Evolutionary conservation across 202 grass and related monocot genomes (phyloP), one percentile per base, ranked within the genome.

Genomic region (Saccharum hybrid): DNA sequence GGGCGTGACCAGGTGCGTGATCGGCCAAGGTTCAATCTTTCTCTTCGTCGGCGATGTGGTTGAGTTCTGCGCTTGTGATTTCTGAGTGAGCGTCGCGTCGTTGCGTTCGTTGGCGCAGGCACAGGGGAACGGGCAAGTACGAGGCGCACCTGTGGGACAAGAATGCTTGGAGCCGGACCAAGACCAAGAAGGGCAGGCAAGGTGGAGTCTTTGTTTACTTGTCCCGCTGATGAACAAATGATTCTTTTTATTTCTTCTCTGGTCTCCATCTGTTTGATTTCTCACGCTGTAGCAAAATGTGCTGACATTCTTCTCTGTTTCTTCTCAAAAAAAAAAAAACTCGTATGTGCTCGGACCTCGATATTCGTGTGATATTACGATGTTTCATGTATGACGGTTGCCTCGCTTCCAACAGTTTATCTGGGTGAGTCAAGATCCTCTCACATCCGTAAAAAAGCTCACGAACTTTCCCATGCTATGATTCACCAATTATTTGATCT

Each of bases 1-100:
- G 77, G 96, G 96, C 37, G 93, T 98, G 10, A 92, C 86, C 34
- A 94, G 91, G 96, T 98, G 60, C 11, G 64, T 79, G 4, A 45
- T 76, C 39, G 1, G 26, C 54, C 21, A 11, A 7, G 8, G 38
- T 22, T 2, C 4, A 5, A n/a, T 45, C 4, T 51, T 40, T 4
- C 63, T 70, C 43, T 66, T 8, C 22, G 12, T 0, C 38, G 9
- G 43, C 8, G 18, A 4, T 2, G 75, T 54, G 8, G 11, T 40
- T 59, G 1, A 0, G 8, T 42, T 57, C 13, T 5, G 39, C 18
- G 59, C 5, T 46, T 56, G 40, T 73, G 66, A 31, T 67, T 33
- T 77, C 11, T 26, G 57, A 72, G 5, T 10, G 65, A 21, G 34
- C 45, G 16, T 2, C 34, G 34, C 76, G 0, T 74, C 46, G 4